Percentiles rank a stretch among this genome's conserved stretches.
These are phyloP conservation scores for Xenoacremonium recifei DNA, from an alignment of 2,329 filamentous ascomycete genomes.

Conservation along the genomic window DNA sequence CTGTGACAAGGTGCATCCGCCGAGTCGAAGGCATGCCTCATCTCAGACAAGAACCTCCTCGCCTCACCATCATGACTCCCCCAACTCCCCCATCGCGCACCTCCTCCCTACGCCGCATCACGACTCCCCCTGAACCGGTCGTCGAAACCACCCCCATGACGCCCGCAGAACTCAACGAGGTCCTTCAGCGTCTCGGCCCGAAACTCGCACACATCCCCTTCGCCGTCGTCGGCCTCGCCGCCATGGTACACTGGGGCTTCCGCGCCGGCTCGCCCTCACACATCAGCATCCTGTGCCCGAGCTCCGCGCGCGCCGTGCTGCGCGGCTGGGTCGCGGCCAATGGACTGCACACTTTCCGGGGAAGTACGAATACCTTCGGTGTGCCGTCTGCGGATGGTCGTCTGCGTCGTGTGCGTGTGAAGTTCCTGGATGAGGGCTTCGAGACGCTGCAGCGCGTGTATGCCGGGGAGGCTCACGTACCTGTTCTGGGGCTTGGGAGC, in stretches of 20 bases:
- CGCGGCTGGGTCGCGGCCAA: slow-evolving; percentile 38
- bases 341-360: slow-evolving; percentile 28
- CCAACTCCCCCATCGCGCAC: no score
- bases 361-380: slow-evolving; percentile 33
- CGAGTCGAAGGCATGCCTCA: no score
- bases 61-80: no score
- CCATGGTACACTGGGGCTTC: slow-evolving; percentile 45
- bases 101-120: no score
- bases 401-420: slow-evolving; percentile 34
- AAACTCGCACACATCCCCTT: slow-evolving; percentile 44
- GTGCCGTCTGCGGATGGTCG: slow-evolving; percentile 31
- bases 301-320: slow-evolving; percentile 33
- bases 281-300: slow-evolving; percentile 42
- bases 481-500: slow-evolving; percentile 33
- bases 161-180: slow-evolving; percentile 29
- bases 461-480: slow-evolving; percentile 14
- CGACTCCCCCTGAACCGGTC: no score
- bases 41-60: no score
- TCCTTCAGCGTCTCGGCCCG: slow-evolving; percentile 39
- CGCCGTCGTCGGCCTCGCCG: slow-evolving; percentile 44
- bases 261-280: slow-evolving; percentile 24
- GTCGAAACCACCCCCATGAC: slow-evolving; percentile 19
- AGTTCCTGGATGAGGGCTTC: slow-evolving; percentile 34
- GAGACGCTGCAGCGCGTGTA: slow-evolving; percentile 23
- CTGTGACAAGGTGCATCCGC: no score